A percentile compares a stretch with the other conserved stretches of the same genome.
phyloP scores from a whole-genome alignment of 2,329 filamentous ascomycete genomes.

The Emmonsiellopsis sp. region DNA sequence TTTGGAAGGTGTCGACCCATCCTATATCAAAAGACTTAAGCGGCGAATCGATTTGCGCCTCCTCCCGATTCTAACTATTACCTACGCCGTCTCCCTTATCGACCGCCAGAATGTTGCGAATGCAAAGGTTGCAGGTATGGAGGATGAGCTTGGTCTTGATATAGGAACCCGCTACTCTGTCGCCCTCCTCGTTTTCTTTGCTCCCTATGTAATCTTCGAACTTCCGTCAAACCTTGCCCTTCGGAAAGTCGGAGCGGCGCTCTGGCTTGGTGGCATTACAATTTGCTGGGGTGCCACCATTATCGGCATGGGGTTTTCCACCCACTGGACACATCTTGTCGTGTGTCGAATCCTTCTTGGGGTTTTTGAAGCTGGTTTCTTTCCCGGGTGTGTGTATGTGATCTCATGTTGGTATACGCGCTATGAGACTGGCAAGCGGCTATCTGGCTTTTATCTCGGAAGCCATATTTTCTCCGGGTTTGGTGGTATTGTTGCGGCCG shows the following conservation, averaged over 20 bases:
- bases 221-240: background rate
- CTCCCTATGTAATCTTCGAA: background rate
- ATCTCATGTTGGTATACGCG: background rate
- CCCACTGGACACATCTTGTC: background rate
- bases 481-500: background rate
- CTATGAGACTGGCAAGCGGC: background rate
- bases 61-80: no score
- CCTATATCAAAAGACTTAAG: no score
- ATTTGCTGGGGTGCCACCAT: background rate
- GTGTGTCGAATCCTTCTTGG: background rate
- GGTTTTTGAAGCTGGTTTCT: background rate
- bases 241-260: background rate
- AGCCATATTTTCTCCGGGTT: background rate
- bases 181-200: background rate
- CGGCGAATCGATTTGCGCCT: no score
- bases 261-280: background rate
- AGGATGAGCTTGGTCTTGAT: no score
- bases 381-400: background rate
- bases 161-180: no score
- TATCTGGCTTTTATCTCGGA: background rate
- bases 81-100: no score
- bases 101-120: no score
- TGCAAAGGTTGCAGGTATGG: no score
- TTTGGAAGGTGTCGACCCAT: no score
- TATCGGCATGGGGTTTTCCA: background rate